A percentile compares a stretch with the other conserved stretches of the same genome.
Conservation (phyloP, 208 protist species). For the Leishmania gerbilli region DNA sequence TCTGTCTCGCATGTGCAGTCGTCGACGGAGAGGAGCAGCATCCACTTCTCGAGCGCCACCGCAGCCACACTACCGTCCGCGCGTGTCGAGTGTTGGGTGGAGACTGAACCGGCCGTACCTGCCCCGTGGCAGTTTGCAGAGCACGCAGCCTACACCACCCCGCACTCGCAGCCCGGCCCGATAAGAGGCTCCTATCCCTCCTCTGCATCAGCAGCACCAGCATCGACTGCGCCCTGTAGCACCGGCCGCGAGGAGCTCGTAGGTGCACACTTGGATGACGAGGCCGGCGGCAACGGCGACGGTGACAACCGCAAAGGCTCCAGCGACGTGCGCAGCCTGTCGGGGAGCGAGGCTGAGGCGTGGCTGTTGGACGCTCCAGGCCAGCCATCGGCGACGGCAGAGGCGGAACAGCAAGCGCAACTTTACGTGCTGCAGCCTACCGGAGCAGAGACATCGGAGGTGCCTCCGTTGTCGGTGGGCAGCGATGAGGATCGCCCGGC, state of each 20-base stretch:
- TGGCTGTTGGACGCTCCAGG: background rate
- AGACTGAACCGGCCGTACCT: background rate
- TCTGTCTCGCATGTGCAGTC: background rate
- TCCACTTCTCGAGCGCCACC: background rate
- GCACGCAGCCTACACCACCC: slow-evolving; percentile 5
- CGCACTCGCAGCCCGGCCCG: background rate
- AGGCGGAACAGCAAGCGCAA: background rate
- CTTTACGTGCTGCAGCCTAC: background rate
- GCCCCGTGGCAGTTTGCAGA: background rate
- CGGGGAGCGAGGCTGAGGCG: slow-evolving; percentile 5
- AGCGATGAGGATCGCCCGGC: background rate
- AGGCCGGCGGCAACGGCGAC: background rate
- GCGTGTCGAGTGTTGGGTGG: background rate
- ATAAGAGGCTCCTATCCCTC: background rate
- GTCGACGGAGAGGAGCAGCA: background rate
- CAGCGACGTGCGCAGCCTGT: slow-evolving; percentile 11
- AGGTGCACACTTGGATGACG: background rate
- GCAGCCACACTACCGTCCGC: background rate
- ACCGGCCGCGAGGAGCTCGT: background rate
- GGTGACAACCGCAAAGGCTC: background rate
- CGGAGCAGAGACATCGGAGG: background rate
- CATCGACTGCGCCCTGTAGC: background rate
- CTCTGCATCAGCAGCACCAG: background rate
- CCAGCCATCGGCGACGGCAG: background rate
- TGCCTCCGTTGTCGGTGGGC: background rate